phyloP scores from a whole-genome alignment of 306 rosid species.

The Vigna unguiculata region DNA sequence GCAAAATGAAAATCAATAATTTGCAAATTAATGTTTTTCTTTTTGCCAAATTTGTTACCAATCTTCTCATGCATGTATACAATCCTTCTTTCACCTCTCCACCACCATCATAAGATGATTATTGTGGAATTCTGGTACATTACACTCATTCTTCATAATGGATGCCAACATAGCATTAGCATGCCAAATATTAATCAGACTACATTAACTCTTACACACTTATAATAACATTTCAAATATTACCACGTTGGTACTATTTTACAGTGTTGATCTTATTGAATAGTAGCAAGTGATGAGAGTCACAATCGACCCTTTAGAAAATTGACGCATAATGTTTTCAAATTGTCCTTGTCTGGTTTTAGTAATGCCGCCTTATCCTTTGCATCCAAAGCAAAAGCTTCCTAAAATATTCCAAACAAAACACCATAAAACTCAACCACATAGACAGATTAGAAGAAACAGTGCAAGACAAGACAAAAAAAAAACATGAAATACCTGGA shows the following conservation, averaged over 20 bases:
- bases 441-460: no score
- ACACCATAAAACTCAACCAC: background rate
- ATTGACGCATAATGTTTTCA: conserved; percentile 64
- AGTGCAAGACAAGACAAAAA: background rate
- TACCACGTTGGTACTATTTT: background rate
- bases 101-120: no score
- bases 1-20: no score
- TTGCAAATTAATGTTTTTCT: no score
- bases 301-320: conserved; percentile 64
- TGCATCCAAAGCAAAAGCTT: conserved; percentile 54
- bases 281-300: background rate
- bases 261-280: background rate
- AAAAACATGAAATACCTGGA: conserved; percentile 56
- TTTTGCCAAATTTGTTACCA: no score
- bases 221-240: background rate
- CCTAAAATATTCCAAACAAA: conserved; percentile 54
- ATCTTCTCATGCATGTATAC: no score
- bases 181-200: no score
- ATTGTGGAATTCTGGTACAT: background rate
- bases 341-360: conserved; percentile 75
- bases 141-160: no score
- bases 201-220: background rate
- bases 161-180: background rate
- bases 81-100: no score
- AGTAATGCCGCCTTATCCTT: conserved; percentile 52